Conservation (phyloP, 2,329 filamentous ascomycete genomes). For the Phoma sp. region DNA sequence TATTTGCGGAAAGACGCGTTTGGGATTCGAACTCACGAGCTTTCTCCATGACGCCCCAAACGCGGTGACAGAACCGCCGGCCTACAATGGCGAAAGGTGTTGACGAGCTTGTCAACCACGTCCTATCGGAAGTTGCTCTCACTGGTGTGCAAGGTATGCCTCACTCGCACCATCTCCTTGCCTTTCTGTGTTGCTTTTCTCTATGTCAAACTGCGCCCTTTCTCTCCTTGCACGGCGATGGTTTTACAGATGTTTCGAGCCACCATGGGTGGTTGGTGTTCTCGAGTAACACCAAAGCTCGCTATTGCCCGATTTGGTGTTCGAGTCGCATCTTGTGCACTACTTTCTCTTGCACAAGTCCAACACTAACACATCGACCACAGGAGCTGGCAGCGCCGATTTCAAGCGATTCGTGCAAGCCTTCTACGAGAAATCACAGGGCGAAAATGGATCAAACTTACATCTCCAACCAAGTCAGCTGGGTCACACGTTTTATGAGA, state of each 20-base stretch:
- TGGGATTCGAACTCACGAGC: slow-evolving; percentile 14
- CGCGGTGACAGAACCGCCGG: slow-evolving; percentile 19
- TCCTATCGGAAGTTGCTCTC: slow-evolving; percentile 67
- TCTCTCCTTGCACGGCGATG: background rate
- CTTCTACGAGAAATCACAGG: slow-evolving; percentile 43
- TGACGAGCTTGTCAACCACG: slow-evolving; percentile 64
- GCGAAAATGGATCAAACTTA: background rate
- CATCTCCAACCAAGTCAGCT: slow-evolving; percentile 29
- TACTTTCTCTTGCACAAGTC: background rate
- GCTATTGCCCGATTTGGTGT: slow-evolving; percentile 7
- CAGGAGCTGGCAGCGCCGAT: slow-evolving; percentile 52
- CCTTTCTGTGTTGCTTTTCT: background rate
- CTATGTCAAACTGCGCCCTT: background rate
- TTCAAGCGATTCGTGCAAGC: slow-evolving; percentile 49
- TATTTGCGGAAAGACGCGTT: background rate
- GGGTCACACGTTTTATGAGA: slow-evolving; percentile 61
- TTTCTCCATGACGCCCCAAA: slow-evolving; percentile 2
- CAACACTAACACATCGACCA: slow-evolving; percentile 4
- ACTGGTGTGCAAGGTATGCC: slow-evolving; percentile 65
- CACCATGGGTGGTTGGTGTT: background rate
- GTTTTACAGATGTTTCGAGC: background rate
- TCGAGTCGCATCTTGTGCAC: slow-evolving; percentile 22
- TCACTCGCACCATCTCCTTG: slow-evolving; percentile 15
- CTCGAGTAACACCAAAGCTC: background rate
- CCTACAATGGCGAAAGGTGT: slow-evolving; percentile 52